Evolutionary conservation across 768 basidiomycete species (phyloP), one percentile per base, ranked within the genome.

Genomic region (Rickenella mellea): DNA sequence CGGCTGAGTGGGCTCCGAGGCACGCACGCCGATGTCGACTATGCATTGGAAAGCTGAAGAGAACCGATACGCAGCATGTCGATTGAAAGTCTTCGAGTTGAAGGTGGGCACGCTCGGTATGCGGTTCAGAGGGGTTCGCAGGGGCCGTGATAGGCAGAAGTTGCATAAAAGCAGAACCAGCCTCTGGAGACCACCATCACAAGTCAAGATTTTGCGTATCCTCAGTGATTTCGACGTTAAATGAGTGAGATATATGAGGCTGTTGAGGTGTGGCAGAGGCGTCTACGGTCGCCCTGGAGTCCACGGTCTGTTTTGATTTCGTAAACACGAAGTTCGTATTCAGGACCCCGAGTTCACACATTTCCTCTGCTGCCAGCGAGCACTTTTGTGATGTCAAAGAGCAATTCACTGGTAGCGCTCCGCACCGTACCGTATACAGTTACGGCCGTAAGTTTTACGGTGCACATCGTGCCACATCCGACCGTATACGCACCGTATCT

Each of bases 161-260:
- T 92, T 86, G 54, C 85, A 84, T 8, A 94, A 71, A 48, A 99
- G 89, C 44, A 86, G 78, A 11, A 98, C 86, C 22, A 99, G 81
- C 11, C 94, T 83, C 57, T 99, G 94, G 14, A 99, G 78, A 1
- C 96, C 96, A 36, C 96, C 96, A 55, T 98, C 94, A 74, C 86
- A 82, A 22, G 92, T 94, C 76, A 99, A 87, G 52, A 96, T 97
- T 65, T 99, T 94, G 45, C 94, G 83, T 64, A 99, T 98, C 42
- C 92, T 80, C 2, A 94, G 93, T 0, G 93, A 96, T 5, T 96
- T 97, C 1, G 90, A 91, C 6, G 94, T 98, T 49, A 99, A 83
- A 64, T 96, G 93, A 38, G 87, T 86, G 43, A 97, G 83, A 66
- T 96, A 90, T 24, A 87, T 91, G 40, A 97, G 80, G 30, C 93